Conservation (phyloP, 2,329 filamentous ascomycete genomes). For the Colletotrichum sp. region DNA sequence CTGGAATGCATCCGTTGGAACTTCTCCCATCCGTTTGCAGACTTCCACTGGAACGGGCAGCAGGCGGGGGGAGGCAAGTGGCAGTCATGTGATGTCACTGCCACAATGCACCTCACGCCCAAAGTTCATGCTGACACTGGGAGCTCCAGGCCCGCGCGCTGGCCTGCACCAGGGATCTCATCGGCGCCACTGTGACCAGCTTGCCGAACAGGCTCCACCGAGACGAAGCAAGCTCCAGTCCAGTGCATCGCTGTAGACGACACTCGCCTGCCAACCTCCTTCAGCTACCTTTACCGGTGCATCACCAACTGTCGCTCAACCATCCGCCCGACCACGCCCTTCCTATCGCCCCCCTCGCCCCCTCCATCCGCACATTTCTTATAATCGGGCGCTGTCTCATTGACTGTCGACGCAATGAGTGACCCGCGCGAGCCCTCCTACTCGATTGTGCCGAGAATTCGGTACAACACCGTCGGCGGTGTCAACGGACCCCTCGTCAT, state of each 20-base stretch:
- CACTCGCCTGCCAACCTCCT: conserved; percentile 36
- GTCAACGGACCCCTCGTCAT: conserved; percentile 98
- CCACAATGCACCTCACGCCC: conserved; percentile 4
- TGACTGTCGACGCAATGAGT: conserved; percentile 44
- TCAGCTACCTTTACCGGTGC: conserved; percentile 10
- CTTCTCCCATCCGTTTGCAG: not conserved
- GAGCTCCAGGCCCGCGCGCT: conserved; percentile 6
- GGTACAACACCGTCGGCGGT: conserved; percentile 98
- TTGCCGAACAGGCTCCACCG: conserved; percentile 34
- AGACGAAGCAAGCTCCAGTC: conserved; percentile 43
- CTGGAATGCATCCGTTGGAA: not conserved
- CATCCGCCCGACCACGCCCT: conserved; percentile 14
- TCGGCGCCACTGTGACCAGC: conserved; percentile 16
- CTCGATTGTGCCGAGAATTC: conserved; percentile 67
- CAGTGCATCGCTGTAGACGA: conserved; percentile 19
- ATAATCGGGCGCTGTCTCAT: conserved; percentile 19
- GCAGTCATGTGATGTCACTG: conserved; percentile 45
- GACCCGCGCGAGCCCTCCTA: conserved; percentile 65
- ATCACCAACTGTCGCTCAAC: conserved; percentile 12
- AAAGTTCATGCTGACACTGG: conserved; percentile 5
- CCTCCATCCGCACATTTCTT: conserved; percentile 19
- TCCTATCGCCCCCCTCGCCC: conserved; percentile 11
- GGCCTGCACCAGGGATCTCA: conserved; percentile 16
- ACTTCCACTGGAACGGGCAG: not conserved
- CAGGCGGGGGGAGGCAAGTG: not conserved